Evolutionary conservation across 1,284 basidiomycete species (phyloP).

Genomic region (Papiliotrema fonsecae): DNA sequence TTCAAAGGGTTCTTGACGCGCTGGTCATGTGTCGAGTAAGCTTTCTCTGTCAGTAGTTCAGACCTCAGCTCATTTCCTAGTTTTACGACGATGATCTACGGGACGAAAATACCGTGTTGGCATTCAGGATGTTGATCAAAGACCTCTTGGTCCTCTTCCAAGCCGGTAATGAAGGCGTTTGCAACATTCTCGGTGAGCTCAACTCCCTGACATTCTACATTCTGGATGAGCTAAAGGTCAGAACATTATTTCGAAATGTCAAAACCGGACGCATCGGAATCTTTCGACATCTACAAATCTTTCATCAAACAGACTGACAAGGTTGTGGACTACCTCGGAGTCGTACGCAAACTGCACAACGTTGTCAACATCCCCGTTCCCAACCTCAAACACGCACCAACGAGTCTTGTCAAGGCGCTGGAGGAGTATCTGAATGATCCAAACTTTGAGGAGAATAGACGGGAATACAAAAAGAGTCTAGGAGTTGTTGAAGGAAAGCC

Average conservation of each 20-base stretch:
- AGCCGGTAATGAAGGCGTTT: conserved; percentile 95
- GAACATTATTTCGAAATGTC: conserved; percentile 99
- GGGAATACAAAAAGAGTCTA: conserved; percentile 86
- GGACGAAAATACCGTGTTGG: conserved; percentile 84
- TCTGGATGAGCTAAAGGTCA: conserved; percentile 31
- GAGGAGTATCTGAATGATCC: conserved; percentile 95
- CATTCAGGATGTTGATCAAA: conserved; percentile 92
- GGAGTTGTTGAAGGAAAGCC: conserved; percentile 59
- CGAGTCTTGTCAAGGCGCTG: conserved; percentile 83
- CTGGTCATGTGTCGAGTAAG: conserved; percentile 80
- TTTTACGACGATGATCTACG: conserved; percentile 92
- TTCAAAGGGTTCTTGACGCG: conserved; percentile 83
- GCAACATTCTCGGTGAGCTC: conserved; percentile 78
- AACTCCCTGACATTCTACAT: no score
- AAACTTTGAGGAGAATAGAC: conserved; percentile 89
- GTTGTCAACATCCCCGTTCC: conserved; percentile 90
- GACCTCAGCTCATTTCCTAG: conserved; percentile 46
- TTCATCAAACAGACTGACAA: conserved; percentile 93
- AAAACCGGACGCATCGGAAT: conserved; percentile 77
- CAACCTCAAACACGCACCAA: conserved; percentile 90
- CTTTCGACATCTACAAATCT: conserved; percentile 83
- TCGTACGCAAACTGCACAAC: conserved; percentile 87
- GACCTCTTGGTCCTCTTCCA: conserved; percentile 94
- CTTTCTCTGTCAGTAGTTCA: background rate
- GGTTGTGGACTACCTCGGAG: conserved; percentile 89